Percentiles rank a stretch among this genome's conserved stretches.
These are phyloP conservation scores for Apiotrichum gamsii DNA, from an alignment of 1,284 basidiomycete species.

Conservation along the genomic window DNA sequence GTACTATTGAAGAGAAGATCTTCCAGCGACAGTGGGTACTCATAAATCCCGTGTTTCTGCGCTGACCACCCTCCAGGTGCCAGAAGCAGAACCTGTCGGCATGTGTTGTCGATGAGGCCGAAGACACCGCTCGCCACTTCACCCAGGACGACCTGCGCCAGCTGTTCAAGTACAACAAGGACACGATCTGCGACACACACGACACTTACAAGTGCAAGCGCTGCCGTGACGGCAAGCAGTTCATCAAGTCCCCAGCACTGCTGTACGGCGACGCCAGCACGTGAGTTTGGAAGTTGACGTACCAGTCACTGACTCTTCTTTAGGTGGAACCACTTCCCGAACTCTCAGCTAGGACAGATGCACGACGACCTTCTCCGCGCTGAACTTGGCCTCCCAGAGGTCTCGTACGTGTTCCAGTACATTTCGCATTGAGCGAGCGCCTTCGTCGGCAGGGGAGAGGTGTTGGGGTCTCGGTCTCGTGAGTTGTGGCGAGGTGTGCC, in stretches of 20 bases:
- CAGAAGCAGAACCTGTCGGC: constrained; percentile 95
- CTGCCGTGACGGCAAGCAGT: constrained; percentile 81
- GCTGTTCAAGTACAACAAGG: constrained; percentile 85
- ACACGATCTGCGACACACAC: constrained; percentile 87
- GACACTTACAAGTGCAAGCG: constrained; percentile 97
- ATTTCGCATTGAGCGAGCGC: constrained; percentile 52
- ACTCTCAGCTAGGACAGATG: constrained; percentile 76
- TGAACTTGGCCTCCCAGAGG: constrained; percentile 74
- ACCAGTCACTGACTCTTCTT: background rate
- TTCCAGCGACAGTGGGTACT: constrained; percentile 70
- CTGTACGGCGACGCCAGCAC: constrained; percentile 96
- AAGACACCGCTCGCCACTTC: constrained; percentile 93
- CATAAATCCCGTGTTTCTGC: too few species aligned
- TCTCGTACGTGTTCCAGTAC: constrained; percentile 89
- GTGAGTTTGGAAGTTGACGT: constrained; percentile 54
- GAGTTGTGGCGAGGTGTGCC: too few species aligned
- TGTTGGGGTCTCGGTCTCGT: too few species aligned
- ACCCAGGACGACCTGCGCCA: constrained; percentile 82
- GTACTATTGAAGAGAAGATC: constrained; percentile 98
- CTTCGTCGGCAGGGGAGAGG: too few species aligned
- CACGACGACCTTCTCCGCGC: constrained; percentile 94
- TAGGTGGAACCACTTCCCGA: constrained; percentile 97
- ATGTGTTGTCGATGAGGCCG: constrained; percentile 94
- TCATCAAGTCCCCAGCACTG: constrained; percentile 73
- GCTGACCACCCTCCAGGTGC: constrained; percentile 51